Conservation (phyloP, 2,329 filamentous ascomycete species). For the Coniochaeta pulveracea region DNA sequence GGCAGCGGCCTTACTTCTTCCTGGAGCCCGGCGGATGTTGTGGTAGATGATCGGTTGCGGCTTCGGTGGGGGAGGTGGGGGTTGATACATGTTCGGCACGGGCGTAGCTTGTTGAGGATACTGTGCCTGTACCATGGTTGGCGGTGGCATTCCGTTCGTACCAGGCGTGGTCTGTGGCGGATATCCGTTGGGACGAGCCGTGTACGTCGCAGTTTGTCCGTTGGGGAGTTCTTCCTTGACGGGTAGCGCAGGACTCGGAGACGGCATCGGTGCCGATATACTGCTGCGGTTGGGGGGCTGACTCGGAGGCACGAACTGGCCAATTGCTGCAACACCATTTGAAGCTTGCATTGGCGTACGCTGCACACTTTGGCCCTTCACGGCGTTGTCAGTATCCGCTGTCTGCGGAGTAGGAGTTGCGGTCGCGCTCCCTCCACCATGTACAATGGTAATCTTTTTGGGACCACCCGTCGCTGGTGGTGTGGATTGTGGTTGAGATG, state of each 20-base stretch:
- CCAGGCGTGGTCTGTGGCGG: conserved; percentile 1
- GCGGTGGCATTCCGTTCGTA: conserved; percentile 3
- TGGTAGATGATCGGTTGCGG: conserved; percentile 18
- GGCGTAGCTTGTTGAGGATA: conserved; percentile 16
- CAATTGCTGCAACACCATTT: too few species aligned
- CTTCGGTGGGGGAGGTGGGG: conserved; percentile 19
- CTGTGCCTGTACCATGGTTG: conserved; percentile 4
- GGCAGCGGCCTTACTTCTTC: conserved; percentile 26
- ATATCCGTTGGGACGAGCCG: conserved; percentile 18
- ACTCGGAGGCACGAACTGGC: too few species aligned
- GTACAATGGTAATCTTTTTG: conserved; percentile 65
- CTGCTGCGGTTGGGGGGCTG: too few species aligned
- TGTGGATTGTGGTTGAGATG: conserved; percentile 31
- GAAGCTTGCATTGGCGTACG: neutral
- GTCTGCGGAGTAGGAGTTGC: too few species aligned
- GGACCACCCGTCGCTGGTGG: conserved; percentile 26
- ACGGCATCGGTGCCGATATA: conserved; percentile 26
- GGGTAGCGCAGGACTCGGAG: conserved; percentile 32
- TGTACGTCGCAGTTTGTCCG: conserved; percentile 19
- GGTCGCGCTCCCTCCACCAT: conserved; percentile 48
- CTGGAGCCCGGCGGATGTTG: conserved; percentile 22
- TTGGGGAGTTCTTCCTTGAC: conserved; percentile 21
- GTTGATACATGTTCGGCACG: conserved; percentile 21
- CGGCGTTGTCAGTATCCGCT: too few species aligned
- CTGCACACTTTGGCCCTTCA: too few species aligned